Evolutionary conservation across 139 green algal genomes (phyloP), one percentile per base, ranked within the genome.

Genomic region (Zygnema cylindricum): DNA sequence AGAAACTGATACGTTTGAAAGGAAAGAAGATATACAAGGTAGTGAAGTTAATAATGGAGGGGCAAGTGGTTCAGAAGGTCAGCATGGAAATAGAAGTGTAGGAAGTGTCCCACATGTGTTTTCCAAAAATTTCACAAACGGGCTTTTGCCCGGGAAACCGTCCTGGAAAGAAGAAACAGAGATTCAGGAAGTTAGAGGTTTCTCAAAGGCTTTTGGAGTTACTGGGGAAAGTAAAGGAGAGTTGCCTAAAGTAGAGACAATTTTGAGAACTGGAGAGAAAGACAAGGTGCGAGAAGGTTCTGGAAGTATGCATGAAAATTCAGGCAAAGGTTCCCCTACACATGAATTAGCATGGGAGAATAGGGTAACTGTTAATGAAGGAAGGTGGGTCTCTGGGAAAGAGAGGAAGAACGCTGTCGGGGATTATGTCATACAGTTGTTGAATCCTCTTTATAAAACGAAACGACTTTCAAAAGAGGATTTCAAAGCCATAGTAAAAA

Each of bases 401-500:
- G 36, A 7, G 3, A 79, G 3, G 38, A 43, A 41, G 71, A 7
- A 43, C 42, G 38, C 43, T 11, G 11, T 54, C 11, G 71, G 36
- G 71, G 36, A 79, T 41, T 79, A 54, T 79, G 38, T 79, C 3
- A 16, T 79, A 16, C 71, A 79, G 11, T 11, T 79, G 36, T 16
- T 79, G 3, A 79, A 3, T 41, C 71, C 71, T 11, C 36, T 79
- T 41, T 79, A 79, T 16, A 79, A 79, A 11, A 54, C 71, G 36
- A 79, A 11, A 79, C 36, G 71, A 41, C 36, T 79, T 16, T 54
- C 36, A 25, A 3, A 11, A 16, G 71, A 79, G 36, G 71, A 79
- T 43, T 79, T 79, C 11, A 79, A 79, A 43, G 7, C 71, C 7
- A 79, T 79, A 38, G 36, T 11, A 16, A 79, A 79, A 16, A 79